Base-by-base conservation (phyloP, 805 yeast genomes). In the Tetrapisispora iriomotensis region DNA sequence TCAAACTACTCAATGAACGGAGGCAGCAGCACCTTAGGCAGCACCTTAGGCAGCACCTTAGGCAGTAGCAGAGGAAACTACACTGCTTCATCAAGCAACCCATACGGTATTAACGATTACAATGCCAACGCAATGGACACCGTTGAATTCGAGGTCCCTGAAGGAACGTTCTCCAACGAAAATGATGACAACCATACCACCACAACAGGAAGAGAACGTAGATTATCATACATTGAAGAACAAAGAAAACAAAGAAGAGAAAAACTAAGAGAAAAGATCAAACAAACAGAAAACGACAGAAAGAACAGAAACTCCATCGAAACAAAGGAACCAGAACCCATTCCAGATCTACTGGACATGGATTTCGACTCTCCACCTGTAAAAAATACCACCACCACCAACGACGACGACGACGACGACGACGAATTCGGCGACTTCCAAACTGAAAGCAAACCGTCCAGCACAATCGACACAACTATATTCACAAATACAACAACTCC, bases 341-440 rank as follows among this genome's bases (percentile, higher is more conserved):
- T 50, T 20, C 51, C 51, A 14, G 59, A 56, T 39, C 38, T 55
- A 31, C 41, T 55, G 35, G 56, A 49, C 37, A 45, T 56, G 33
- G 59, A 49, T 33, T 48, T 43, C 33, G 35, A 38, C 27, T 13
- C 29, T 3, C 38, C 48, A 26, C 34, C 42, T 19, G 18, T 36
- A 15, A 18, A 29, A 15, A 13, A 30, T 8, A 29, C 34, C 6
- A 27, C 34, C 24, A 32, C 19, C 24, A 32, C 14, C 9, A 30
- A 29, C 12, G 42, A 40, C n/a, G 43, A 39, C 26, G 53, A 50
- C 15, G 53, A 48, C 8, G 51, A 51, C 13, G 57, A 54, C 29
- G 60, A 60, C 44, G 61, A 53, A n/a, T 56, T 56, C 45, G 64
- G 66, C 24, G 60, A 58, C 35, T 53, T 56, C 46, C 57, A 56